Conservation (phyloP, 2,329 filamentous ascomycete genomes). For the Venturia pyrina region DNA sequence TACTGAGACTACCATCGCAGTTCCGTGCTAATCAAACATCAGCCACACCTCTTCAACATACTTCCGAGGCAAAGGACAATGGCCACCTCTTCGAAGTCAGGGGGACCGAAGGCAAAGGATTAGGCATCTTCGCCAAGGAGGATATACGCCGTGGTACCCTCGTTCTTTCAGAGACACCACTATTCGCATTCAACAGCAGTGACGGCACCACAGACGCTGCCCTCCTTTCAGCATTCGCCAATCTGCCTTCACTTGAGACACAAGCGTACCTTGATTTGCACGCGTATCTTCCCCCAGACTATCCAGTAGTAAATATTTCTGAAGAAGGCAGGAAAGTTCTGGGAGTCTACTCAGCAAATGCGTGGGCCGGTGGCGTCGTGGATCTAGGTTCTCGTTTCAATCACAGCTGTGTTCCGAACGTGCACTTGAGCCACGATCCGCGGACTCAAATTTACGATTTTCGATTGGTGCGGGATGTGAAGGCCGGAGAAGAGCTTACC, state of each 20-base stretch:
- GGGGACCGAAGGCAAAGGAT: neutral
- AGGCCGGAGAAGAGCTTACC: neutral
- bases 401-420: constrained; percentile 12
- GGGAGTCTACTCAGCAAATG: constrained; percentile 9
- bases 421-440: constrained; percentile 6
- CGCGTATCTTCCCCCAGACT: neutral
- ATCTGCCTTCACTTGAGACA: neutral
- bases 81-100: constrained; percentile 15
- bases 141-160: neutral
- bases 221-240: neutral
- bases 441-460: neutral
- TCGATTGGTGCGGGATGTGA: neutral
- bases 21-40: neutral
- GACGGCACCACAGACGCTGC: neutral
- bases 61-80: neutral
- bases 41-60: neutral
- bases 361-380: constrained; percentile 9
- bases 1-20: neutral
- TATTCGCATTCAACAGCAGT: neutral
- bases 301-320: neutral
- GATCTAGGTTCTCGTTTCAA: constrained; percentile 10
- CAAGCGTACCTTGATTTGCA: constrained; percentile 4
- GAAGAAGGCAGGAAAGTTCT: constrained; percentile 8
- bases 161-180: constrained; percentile 2
- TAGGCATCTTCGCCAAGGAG: neutral